Base-by-base conservation (phyloP, 179 eudicot species). In the Drosera spatulata region DNA sequence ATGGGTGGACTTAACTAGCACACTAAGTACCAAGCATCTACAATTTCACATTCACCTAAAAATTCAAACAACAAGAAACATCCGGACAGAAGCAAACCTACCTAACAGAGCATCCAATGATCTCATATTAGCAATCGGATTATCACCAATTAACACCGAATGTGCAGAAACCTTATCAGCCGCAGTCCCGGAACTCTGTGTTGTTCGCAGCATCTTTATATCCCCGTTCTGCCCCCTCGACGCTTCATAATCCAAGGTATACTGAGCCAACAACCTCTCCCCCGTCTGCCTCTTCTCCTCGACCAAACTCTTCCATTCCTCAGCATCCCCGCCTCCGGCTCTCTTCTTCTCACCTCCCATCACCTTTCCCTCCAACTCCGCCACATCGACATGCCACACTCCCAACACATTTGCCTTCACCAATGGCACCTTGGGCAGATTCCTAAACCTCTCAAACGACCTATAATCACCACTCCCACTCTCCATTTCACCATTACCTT, bases 121-220 rank as follows among this genome's bases (percentile, higher is more conserved):
- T 60, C 85, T 70, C 75, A 89, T 55, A 72, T 93, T 93, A 0
- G 97, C 96, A 64, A 86, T 70, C 0, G 99, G 88, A 66, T 90
- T 93, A 66, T 93, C 99, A 63, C 88, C 99, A 68, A 93, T 73
- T 81, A 93, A 67, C 10, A 93, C 95, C 6, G 91, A 81, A 61
- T 79, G 80, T 0, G 99, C 97, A 7, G 97, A 93, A 40, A 93
- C 97, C 86, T 86, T 93, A 73, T 93, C 97, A n/a, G 82, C 80
- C 47, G 88, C 97, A 7, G 99, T 93, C 60, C 97, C 97, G 1
- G 99, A 86, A 86, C 86, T 82, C 74, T 86, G 95, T 2, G 99
- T 86, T 4, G 95, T 64, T 64, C 79, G 46, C 2, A 93, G 74
- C 97, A 93, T 89, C 79, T 86, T 93, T 42, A 93, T 81, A 66